A percentile compares a stretch with the other conserved stretches of the same genome.
Evolutionary conservation across 1,284 basidiomycete genomes (phyloP).

Genomic region (Microbotryomycetes sp.): DNA sequence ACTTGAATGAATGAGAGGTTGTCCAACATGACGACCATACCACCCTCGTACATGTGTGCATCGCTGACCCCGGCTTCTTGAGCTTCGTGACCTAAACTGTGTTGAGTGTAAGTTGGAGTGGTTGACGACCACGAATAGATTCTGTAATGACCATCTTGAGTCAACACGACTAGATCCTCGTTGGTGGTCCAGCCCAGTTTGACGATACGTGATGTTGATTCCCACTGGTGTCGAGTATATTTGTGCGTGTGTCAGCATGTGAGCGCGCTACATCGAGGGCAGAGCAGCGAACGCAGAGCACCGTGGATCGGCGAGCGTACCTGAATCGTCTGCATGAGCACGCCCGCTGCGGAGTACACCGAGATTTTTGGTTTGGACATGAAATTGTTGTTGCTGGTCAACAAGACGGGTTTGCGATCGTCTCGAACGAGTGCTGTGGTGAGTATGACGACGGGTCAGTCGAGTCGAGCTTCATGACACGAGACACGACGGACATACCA

Average conservation of each 20-base stretch:
- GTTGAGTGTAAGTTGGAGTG: slow-evolving; percentile 57
- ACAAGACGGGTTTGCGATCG: slow-evolving; percentile 66
- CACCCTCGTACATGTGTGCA: slow-evolving; percentile 75
- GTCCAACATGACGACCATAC: slow-evolving; percentile 77
- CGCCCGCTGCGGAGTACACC: slow-evolving; percentile 49
- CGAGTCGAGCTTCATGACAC: neutral
- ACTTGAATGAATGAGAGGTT: slow-evolving; percentile 72
- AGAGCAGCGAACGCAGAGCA: too few species aligned
- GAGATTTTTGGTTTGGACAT: slow-evolving; percentile 40
- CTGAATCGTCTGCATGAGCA: slow-evolving; percentile 44
- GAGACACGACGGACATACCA: slow-evolving; percentile 50
- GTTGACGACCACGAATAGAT: slow-evolving; percentile 67
- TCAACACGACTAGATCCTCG: slow-evolving; percentile 74
- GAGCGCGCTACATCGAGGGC: slow-evolving; percentile 11
- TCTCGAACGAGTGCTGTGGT: slow-evolving; percentile 79
- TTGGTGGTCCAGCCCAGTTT: slow-evolving; percentile 74
- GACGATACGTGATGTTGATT: slow-evolving; percentile 58
- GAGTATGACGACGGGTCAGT: neutral
- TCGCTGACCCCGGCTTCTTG: slow-evolving; percentile 73
- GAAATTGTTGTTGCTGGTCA: slow-evolving; percentile 58
- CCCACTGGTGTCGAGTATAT: slow-evolving; percentile 57
- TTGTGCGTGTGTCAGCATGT: slow-evolving; percentile 43
- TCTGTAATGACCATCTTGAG: slow-evolving; percentile 86
- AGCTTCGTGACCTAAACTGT: slow-evolving; percentile 76
- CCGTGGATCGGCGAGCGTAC: slow-evolving; percentile 23